Percentiles rank a stretch among this genome's conserved stretches.
Conservation (phyloP, 2,329 filamentous ascomycete species). For the Scortechinia acanthostroma region DNA sequence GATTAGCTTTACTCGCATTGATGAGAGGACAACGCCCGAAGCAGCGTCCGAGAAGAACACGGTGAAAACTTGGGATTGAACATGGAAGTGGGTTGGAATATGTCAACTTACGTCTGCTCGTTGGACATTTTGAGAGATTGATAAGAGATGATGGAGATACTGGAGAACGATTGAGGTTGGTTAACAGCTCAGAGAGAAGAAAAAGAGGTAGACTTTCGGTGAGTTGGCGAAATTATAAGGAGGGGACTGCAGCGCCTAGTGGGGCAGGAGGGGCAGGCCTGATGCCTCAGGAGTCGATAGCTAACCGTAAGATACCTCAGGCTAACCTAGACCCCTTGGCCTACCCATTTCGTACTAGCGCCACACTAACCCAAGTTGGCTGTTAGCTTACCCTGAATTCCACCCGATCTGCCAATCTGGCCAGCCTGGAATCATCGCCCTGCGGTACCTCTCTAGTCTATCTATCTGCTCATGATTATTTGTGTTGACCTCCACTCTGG, state of each 20-base stretch:
- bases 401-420: not conserved
- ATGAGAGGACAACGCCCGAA: not conserved
- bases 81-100: conserved; percentile 1
- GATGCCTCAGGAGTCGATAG: too few relatives aligned
- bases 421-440: not conserved
- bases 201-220: not conserved
- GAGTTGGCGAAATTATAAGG: not conserved
- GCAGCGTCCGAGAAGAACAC: conserved; percentile 3
- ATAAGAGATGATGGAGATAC: conserved; percentile 14
- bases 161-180: conserved; percentile 10
- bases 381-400: too few relatives aligned
- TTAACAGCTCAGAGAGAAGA: not conserved
- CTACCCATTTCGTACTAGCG: too few relatives aligned
- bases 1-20: conserved; percentile 14
- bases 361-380: not conserved
- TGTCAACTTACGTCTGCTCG: conserved; percentile 74
- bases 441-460: too few relatives aligned
- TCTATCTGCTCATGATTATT: too few relatives aligned
- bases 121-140: conserved; percentile 48
- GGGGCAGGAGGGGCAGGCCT: not conserved
- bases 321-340: too few relatives aligned
- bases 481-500: not conserved
- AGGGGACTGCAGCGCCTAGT: too few relatives aligned
- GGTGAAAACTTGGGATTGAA: too few relatives aligned
- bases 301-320: too few relatives aligned